phyloP scores from a whole-genome alignment of 331 rosid species.

The Arachis monticola region DNA sequence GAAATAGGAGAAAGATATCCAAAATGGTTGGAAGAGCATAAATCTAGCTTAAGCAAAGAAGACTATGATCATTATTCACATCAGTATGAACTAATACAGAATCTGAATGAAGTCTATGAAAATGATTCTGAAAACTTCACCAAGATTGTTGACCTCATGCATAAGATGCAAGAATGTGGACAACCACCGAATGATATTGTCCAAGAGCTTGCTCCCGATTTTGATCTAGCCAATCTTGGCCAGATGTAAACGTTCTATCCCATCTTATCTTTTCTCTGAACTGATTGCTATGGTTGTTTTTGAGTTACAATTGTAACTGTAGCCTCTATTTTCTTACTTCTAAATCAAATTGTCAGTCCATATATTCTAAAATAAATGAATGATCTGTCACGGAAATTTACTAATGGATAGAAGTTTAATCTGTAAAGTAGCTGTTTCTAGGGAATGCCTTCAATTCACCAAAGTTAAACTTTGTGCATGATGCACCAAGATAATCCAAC shows the following conservation, averaged over 20 bases:
- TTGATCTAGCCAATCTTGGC: constrained; percentile 78
- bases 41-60: constrained; percentile 76
- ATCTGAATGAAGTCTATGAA: constrained; percentile 79
- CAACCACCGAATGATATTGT: constrained; percentile 94
- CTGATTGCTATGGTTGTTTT: constrained; percentile 3
- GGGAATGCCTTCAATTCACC: too few relatives aligned
- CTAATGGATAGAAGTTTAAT: background rate
- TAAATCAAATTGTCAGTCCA: background rate
- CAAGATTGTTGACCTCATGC: constrained; percentile 93
- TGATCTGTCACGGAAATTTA: constrained; percentile 27
- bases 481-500: too few relatives aligned
- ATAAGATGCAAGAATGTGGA: constrained; percentile 99
- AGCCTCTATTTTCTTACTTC: background rate
- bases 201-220: constrained; percentile 86
- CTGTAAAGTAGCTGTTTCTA: background rate
- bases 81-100: constrained; percentile 62
- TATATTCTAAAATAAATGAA: constrained; percentile 17
- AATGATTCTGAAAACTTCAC: constrained; percentile 70
- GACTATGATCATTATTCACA: constrained; percentile 67
- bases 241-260: constrained; percentile 70
- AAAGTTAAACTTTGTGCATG: too few relatives aligned
- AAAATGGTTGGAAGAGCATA: constrained; percentile 89
- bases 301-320: constrained; percentile 11
- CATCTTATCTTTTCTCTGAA: constrained; percentile 22
- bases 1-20: constrained; percentile 98